Base-by-base conservation (phyloP, 495 filamentous ascomycete species). In the Aspergillus indologenus region DNA sequence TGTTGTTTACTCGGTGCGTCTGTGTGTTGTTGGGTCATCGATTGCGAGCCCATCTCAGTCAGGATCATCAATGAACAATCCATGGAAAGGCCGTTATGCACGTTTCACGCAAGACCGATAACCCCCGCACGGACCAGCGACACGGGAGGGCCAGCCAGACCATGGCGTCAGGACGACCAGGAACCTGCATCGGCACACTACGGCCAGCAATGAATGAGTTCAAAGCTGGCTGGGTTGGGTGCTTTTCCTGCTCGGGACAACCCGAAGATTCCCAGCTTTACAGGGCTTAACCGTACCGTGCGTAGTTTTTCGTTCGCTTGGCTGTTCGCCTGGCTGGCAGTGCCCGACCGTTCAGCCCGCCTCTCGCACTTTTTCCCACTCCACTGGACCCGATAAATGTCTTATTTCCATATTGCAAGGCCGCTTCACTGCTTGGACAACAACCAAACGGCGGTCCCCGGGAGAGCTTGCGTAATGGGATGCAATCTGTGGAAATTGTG, bases 41-140 rank as follows among this genome's bases (percentile, higher is more conserved):
- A 53, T 19, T 11, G 47, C 29, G 31, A 18, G 26, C 5, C 24
- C 44, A 57, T 58, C 23, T 18, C 23, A 26, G 21, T 24, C 23
- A 26, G 47, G 48, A 51, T 29, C 15, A 7, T 51, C 48, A 3
- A 51, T 51, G 48, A 44, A 48, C 47, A 31, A 46, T 42, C 55
- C 55, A 57, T 50, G 45, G 23, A 51, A 26, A 23, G 34, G 17
- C 51, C 44, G 45, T 46, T 57, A 29, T 45, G 48, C 42, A 57
- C 53, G 62, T 65, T 62, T 65, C 63, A 65, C 52, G 48, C 44
- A 57, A n/a, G 45, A 14, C 55, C 50, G 40, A 31, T 26, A 58
- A 58, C 24, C 60, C 63, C 59, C 63, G 63, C 63, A 65, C 56
- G 54, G 62, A 61, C 62, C 62, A 65, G 46, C 53, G 43, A 57